Evolutionary conservation across 1,284 basidiomycete genomes (phyloP), one percentile per base, ranked within the genome.

Genomic region (Inonotus obliquus): DNA sequence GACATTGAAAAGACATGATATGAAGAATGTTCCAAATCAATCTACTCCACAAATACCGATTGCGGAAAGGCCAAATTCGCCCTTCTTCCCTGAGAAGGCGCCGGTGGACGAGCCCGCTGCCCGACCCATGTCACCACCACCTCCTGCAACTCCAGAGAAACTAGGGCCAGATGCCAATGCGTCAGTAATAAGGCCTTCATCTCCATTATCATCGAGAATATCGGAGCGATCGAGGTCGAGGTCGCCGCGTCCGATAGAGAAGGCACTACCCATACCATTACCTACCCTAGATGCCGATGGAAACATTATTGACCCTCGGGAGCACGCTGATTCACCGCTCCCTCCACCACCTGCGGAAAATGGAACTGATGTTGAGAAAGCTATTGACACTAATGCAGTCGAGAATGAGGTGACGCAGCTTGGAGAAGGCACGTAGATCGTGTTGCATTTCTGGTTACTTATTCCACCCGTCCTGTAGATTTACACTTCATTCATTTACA

Each of bases 231-330:
- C 52, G 17, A 21, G 61, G n/a, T n/a, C 25, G 27, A 55, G 57
- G 49, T 63, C 61, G 7, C 61, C 61, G 14, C 45, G 57, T 35
- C 48, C 49, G 14, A 21, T 63, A 1, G 61, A 63, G 35, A 59
- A 63, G 38, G 61, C 57, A 3, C 57, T 63, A 23, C 61, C 61
- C 4, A 59, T 59, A 25, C 61, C 61, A 29, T 25, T 61, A 25
- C 60, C 60, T 17, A 56, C 54, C 19, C 60, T 61, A 39, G 54
- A 61, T 39, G 55, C 60, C 2, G 54, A 61, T 14, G 60, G 54
- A 35, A 56, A 56, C 17, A 39, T 57, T 14, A 17, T 38, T 29
- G 47, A 61, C 17, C 21, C 54, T 45, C 44, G 29, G 14, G 56
- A 58, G 19, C 29, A 37, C 19, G 9, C 9, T 10, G 55, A 57